Percentiles rank a stretch among this genome's conserved stretches.
phyloP scores from a whole-genome alignment of 352 stramenopile species.

The Phytophthora pinifolia region DNA sequence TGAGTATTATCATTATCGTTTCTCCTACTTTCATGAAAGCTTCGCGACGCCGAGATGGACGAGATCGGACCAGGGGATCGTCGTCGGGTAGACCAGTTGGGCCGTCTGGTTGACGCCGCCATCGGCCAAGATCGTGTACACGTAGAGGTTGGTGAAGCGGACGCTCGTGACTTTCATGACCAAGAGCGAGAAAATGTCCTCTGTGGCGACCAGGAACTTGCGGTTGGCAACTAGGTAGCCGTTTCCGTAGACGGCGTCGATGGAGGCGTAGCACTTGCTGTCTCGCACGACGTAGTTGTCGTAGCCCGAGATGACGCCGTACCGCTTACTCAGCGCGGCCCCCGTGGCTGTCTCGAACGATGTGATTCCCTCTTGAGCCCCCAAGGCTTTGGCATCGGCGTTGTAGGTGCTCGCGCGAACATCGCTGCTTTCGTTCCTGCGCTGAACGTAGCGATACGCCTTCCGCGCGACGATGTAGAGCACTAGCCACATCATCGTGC shows the following conservation, averaged over 20 bases:
- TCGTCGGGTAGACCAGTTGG: constrained; percentile 30
- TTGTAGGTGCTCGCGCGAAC: background rate
- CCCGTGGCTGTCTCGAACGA: constrained; percentile 28
- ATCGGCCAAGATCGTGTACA: constrained; percentile 29
- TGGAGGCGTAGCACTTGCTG: constrained; percentile 34
- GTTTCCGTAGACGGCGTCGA: constrained; percentile 38
- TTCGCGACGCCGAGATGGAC: constrained; percentile 23
- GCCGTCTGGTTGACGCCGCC: constrained; percentile 36
- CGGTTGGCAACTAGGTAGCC: constrained; percentile 36
- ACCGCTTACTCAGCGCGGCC: constrained; percentile 20
- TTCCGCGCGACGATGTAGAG: constrained; percentile 34
- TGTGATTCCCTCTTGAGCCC: background rate
- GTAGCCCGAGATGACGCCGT: constrained; percentile 40
- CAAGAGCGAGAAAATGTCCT: constrained; percentile 30
- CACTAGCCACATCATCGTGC: constrained; percentile 16
- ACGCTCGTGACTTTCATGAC: constrained; percentile 35
- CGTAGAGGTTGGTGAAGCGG: constrained; percentile 31
- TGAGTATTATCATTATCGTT: too few species aligned
- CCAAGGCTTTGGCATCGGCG: background rate
- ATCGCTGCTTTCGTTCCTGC: background rate
- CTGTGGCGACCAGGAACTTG: constrained; percentile 37
- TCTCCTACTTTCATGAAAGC: constrained; percentile 13
- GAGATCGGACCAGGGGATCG: constrained; percentile 24
- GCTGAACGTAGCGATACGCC: constrained; percentile 12
- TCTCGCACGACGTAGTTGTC: constrained; percentile 40